These are phyloP conservation scores for Ceratobasidium sp. DNA, from an alignment of 1,284 basidiomycete genomes.

Conservation along the genomic window DNA sequence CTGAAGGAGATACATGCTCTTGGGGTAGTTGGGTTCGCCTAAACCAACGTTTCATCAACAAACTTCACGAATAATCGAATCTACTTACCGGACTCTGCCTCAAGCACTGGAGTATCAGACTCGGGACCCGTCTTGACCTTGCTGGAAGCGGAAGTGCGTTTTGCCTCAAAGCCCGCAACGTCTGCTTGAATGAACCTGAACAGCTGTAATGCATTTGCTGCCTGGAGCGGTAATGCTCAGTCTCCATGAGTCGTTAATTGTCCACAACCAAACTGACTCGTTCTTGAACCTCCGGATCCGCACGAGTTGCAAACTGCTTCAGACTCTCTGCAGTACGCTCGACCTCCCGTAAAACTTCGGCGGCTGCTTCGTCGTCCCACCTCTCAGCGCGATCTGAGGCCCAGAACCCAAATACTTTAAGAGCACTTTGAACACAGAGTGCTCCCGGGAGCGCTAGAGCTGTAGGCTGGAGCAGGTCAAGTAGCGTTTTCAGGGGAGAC, in stretches of 20 bases:
- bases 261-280: conserved; percentile 61
- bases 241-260: conserved; percentile 20
- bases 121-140: conserved; percentile 43
- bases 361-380: conserved; percentile 75
- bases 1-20: conserved; percentile 85
- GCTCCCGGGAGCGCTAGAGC: conserved; percentile 50
- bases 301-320: conserved; percentile 58
- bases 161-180: conserved; percentile 60
- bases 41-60: conserved; percentile 40
- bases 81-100: background rate
- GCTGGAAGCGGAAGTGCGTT: background rate
- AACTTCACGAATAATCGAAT: background rate
- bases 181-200: conserved; percentile 84
- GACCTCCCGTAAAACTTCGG: conserved; percentile 66
- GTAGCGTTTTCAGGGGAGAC: conserved; percentile 71
- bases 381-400: conserved; percentile 71
- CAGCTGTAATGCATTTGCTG: conserved; percentile 79
- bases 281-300: conserved; percentile 90
- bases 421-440: conserved; percentile 80
- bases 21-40: conserved; percentile 70
- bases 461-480: conserved; percentile 66
- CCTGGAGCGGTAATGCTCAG: conserved; percentile 54
- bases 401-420: conserved; percentile 90
- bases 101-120: conserved; percentile 51
- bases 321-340: conserved; percentile 61